These are phyloP conservation scores for Xerophyta viscosa DNA, from an alignment of 106 monocot species.

Conservation along the genomic window DNA sequence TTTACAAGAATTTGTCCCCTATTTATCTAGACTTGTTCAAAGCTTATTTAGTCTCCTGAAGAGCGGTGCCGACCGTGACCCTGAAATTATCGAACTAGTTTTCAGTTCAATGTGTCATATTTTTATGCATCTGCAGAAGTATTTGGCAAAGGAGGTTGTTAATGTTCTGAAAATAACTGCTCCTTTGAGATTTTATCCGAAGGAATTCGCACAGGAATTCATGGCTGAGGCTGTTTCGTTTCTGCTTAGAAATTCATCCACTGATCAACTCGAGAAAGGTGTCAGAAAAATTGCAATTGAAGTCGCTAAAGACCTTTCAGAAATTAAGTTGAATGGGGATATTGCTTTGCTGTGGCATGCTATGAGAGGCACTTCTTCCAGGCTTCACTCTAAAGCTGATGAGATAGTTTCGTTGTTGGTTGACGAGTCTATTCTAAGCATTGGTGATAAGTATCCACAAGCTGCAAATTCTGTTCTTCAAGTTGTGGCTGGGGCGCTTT, in stretches of 20 bases:
- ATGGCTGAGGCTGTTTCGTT: constrained; percentile 89
- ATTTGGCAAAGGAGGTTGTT: constrained; percentile 64
- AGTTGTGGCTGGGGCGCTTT: constrained; percentile 34
- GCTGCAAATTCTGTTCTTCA: constrained; percentile 39
- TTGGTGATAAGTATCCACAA: constrained; percentile 27
- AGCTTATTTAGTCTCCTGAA: constrained; percentile 43
- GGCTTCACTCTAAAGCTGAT: constrained; percentile 76
- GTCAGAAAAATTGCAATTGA: constrained; percentile 19
- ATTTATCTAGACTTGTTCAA: constrained; percentile 35
- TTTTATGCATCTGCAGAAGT: constrained; percentile 83
- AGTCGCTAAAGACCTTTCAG: constrained; percentile 31
- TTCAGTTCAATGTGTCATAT: constrained; percentile 77
- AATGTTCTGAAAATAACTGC: constrained; percentile 63
- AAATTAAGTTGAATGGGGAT: constrained; percentile 32
- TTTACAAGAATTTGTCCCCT: constrained; percentile 68
- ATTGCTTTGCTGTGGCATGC: constrained; percentile 59
- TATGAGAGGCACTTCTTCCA: constrained; percentile 66
- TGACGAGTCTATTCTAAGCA: constrained; percentile 34
- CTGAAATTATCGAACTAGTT: constrained; percentile 82
- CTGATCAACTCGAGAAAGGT: constrained; percentile 62
- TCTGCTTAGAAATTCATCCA: constrained; percentile 71
- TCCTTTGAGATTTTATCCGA: constrained; percentile 56
- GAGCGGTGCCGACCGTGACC: constrained; percentile 64
- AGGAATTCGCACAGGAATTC: constrained; percentile 76
- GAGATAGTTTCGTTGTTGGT: constrained; percentile 53